Conservation (phyloP, 495 filamentous ascomycete genomes). For the Halenospora varia region DNA sequence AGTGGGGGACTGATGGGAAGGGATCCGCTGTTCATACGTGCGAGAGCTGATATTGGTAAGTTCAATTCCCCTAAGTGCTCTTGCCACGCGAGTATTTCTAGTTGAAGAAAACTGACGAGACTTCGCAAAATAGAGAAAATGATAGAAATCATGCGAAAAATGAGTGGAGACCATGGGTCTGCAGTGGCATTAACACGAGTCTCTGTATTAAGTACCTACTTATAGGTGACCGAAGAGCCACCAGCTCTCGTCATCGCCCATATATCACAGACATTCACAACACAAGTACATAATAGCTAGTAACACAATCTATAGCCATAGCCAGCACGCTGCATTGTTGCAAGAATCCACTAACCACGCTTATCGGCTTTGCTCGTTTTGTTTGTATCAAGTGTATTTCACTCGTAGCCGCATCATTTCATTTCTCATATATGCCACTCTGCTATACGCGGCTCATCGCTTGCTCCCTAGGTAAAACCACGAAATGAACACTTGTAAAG, state of each 20-base stretch:
- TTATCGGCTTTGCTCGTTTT: too few relatives aligned
- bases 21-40: constrained; percentile 51
- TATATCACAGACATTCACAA: background rate
- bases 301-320: too few relatives aligned
- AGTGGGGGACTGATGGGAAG: constrained; percentile 17
- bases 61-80: constrained; percentile 4
- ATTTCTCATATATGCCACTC: background rate
- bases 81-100: background rate
- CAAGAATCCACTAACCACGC: too few relatives aligned
- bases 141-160: constrained; percentile 53
- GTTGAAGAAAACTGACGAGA: background rate
- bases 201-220: constrained; percentile 49
- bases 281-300: background rate
- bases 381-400: too few relatives aligned
- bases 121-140: constrained; percentile 37
- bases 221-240: constrained; percentile 31
- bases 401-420: too few relatives aligned
- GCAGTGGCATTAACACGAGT: constrained; percentile 53
- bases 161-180: constrained; percentile 46
- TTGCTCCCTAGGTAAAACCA: background rate
- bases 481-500: background rate
- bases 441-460: background rate
- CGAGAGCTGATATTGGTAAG: constrained; percentile 52
- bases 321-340: too few relatives aligned
- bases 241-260: too few relatives aligned